Conservation (phyloP, 2,329 filamentous ascomycete genomes). For the Volutella citrinella region DNA sequence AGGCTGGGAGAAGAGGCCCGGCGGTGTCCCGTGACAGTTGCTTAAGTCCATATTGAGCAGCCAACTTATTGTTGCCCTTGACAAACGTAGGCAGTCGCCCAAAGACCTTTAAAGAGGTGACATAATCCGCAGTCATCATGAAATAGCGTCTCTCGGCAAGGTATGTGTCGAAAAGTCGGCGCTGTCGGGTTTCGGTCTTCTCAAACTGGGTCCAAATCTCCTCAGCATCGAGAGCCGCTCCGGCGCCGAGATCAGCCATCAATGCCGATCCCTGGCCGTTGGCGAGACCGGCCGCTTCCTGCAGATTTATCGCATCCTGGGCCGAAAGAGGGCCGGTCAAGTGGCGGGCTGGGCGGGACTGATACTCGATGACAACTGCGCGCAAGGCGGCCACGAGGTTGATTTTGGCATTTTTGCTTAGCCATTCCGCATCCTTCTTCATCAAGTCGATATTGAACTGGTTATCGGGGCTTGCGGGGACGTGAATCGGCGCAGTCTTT, state of each 20-base stretch:
- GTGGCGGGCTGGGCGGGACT: constrained; percentile 71
- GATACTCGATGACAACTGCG: constrained; percentile 78
- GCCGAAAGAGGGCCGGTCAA: constrained; percentile 70
- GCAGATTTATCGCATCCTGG: constrained; percentile 73
- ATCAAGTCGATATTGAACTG: constrained; percentile 74
- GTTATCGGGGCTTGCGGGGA: constrained; percentile 64
- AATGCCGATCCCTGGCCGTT: constrained; percentile 58
- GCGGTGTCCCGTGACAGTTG: constrained; percentile 33
- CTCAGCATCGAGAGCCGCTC: constrained; percentile 48
- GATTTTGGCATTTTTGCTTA: constrained; percentile 73
- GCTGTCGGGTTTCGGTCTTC: constrained; percentile 57
- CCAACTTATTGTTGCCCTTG: constrained; percentile 23
- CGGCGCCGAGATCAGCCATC: constrained; percentile 48
- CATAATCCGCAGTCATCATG: constrained; percentile 59
- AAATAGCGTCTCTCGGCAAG: constrained; percentile 69
- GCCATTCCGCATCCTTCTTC: constrained; percentile 82
- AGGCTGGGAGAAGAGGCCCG: constrained; percentile 45
- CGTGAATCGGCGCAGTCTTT: constrained; percentile 82
- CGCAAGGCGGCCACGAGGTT: constrained; percentile 82
- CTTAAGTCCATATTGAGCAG: constrained; percentile 29
- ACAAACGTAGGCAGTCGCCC: constrained; percentile 34
- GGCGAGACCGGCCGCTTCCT: constrained; percentile 67
- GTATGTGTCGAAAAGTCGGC: constrained; percentile 69
- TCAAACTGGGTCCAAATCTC: constrained; percentile 59
- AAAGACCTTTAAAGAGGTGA: constrained; percentile 47